Evolutionary conservation across 2,329 filamentous ascomycete genomes (phyloP).

Genomic region (Arthrinium phaeospermum): DNA sequence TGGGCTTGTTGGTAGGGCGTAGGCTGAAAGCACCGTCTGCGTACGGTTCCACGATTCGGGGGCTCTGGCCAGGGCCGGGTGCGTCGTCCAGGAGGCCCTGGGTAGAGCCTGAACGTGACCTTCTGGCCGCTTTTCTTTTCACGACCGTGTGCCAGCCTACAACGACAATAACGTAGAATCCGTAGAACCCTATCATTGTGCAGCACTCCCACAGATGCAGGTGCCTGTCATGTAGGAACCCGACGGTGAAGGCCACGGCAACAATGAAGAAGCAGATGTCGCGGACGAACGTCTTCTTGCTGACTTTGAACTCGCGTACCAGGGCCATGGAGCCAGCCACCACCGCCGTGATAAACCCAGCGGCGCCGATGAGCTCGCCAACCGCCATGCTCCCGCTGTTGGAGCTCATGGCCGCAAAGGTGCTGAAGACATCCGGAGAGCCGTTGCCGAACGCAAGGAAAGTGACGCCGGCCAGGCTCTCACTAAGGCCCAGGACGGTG

Average conservation of each 20-base stretch:
- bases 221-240: slow-evolving; percentile 83
- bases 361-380: slow-evolving; percentile 92
- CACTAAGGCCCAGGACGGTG: slow-evolving; percentile 86
- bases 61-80: slow-evolving; percentile 50
- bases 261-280: slow-evolving; percentile 93
- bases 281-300: slow-evolving; percentile 85
- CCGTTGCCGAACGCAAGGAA: slow-evolving; percentile 97
- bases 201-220: slow-evolving; percentile 89
- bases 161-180: slow-evolving; percentile 87
- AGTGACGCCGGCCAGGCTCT: slow-evolving; percentile 94
- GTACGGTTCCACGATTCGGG: slow-evolving; percentile 68
- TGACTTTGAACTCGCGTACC: slow-evolving; percentile 92
- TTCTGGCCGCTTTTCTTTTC: slow-evolving; percentile 63
- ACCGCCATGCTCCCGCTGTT: slow-evolving; percentile 97
- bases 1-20: slow-evolving; percentile 26
- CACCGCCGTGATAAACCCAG: slow-evolving; percentile 94
- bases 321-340: slow-evolving; percentile 97
- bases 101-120: slow-evolving; percentile 72
- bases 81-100: slow-evolving; percentile 71
- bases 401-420: slow-evolving; percentile 96
- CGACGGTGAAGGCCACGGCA: slow-evolving; percentile 84
- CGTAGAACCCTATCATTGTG: slow-evolving; percentile 88
- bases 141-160: slow-evolving; percentile 92
- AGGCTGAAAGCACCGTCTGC: slow-evolving; percentile 58
- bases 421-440: slow-evolving; percentile 97